A percentile compares a stretch with the other conserved stretches of the same genome.
phyloP scores from a whole-genome alignment of 345 rosid genomes.

The Sonneratia alba region DNA sequence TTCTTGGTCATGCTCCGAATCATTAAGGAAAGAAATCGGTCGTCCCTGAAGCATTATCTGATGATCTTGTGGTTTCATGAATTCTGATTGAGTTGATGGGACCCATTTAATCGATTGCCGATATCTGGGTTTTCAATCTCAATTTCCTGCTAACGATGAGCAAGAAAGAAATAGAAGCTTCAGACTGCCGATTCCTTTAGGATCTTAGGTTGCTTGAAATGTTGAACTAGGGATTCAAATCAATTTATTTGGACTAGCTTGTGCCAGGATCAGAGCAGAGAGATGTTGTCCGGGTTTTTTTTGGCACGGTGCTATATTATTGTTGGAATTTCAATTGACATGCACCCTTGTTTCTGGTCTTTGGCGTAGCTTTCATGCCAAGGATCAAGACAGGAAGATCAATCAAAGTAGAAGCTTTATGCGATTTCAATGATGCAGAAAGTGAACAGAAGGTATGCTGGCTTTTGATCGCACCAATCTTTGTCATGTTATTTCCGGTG shows the following conservation, averaged over 20 bases:
- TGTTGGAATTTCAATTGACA: not conserved
- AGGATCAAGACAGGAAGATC: slow-evolving; percentile 73
- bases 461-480: not conserved
- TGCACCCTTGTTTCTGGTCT: not conserved
- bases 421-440: slow-evolving; percentile 73
- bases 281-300: not conserved
- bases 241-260: not conserved
- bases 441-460: slow-evolving; percentile 39
- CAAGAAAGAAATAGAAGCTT: not conserved
- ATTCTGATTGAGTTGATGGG: not conserved
- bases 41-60: not conserved
- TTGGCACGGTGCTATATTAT: not conserved
- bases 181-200: not conserved
- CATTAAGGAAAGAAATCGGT: not conserved
- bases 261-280: not conserved
- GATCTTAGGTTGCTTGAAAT: not conserved
- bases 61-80: not conserved
- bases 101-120: not conserved
- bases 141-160: not conserved
- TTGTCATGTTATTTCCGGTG: not conserved
- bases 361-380: slow-evolving; percentile 66
- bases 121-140: not conserved
- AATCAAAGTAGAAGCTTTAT: slow-evolving; percentile 51
- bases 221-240: not conserved
- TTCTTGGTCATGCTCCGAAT: not conserved